Evolutionary conservation across 2,329 filamentous ascomycete genomes (phyloP), one percentile per base, ranked within the genome.

Genomic region (Aspergillus melleus): DNA sequence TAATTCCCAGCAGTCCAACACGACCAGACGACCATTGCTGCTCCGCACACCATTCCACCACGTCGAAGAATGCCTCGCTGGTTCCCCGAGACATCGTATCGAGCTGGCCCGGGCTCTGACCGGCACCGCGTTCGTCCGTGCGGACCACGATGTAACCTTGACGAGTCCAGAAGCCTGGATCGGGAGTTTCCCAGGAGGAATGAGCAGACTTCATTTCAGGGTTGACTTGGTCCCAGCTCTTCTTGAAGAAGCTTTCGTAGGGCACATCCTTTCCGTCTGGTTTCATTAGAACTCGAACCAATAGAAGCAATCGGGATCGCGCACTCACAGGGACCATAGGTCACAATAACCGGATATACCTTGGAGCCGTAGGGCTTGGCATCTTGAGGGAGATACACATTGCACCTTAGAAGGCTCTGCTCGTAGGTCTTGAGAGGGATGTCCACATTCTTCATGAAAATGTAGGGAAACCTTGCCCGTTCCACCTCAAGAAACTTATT

Each of bases 251-350:
- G 61, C 50, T 30, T 61, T 80, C 75, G 69, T 90, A 90, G 14
- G 80, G 83, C 26, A 89, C 86, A 66, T 90, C 88, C 65, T 91
- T 90, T 44, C 88, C 88, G 64, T 90, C 36, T 16, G n/a, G n/a
- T n/a, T n/a, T n/a, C n/a, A n/a, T n/a, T n/a, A n/a, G n/a, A n/a
- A n/a, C n/a, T n/a, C n/a, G n/a, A n/a, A n/a, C n/a, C n/a, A n/a
- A n/a, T n/a, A n/a, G n/a, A n/a, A n/a, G n/a, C n/a, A n/a, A n/a
- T n/a, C n/a, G n/a, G n/a, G n/a, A n/a, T n/a, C n/a, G 11, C 11
- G 36, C 3, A 39, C 11, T 16, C 6, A 39, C 36, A 90, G 0
- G 88, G 88, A 0, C 88, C 88, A 64, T 90, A 90, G 0, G 88
- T 90, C 1, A 87, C 82, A 10, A 90, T 70, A 0, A 89, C 87